A percentile compares a stretch with the other conserved stretches of the same genome.
Conservation (phyloP, 164 flowering plant species). For the Berberis thunbergii region DNA sequence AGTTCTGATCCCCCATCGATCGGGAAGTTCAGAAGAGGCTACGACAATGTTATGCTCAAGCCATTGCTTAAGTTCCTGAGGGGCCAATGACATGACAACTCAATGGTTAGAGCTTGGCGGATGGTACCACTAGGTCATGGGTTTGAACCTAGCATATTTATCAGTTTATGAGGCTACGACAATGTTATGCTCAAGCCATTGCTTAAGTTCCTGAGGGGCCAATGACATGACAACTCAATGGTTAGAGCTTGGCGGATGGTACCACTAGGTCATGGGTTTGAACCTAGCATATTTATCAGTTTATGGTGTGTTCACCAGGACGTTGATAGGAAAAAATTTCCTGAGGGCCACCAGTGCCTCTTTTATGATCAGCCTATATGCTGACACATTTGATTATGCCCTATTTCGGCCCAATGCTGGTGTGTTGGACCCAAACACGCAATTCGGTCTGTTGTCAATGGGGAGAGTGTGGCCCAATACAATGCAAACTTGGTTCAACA, state of each 20-base stretch:
- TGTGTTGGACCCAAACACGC: conserved; percentile 39
- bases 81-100: no score
- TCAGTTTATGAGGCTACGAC: conserved; percentile 67
- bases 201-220: no score
- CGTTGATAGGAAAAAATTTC: background rate
- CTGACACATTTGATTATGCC: conserved; percentile 48
- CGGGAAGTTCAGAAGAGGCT: conserved; percentile 63
- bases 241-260: no score
- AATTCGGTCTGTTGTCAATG: conserved; percentile 42
- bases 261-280: no score
- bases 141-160: no score
- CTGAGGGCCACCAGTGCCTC: conserved; percentile 51
- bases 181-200: conserved; percentile 48
- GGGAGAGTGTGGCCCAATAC: conserved; percentile 41
- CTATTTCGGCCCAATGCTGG: conserved; percentile 58
- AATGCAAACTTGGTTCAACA: conserved; percentile 45
- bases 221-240: no score
- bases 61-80: conserved; percentile 45
- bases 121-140: no score
- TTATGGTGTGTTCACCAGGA: background rate
- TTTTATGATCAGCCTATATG: conserved; percentile 67
- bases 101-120: no score
- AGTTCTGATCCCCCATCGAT: conserved; percentile 65
- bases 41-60: conserved; percentile 43
- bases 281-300: no score